phyloP scores from a whole-genome alignment of 1,284 basidiomycete species.

The Ustilago curta region DNA sequence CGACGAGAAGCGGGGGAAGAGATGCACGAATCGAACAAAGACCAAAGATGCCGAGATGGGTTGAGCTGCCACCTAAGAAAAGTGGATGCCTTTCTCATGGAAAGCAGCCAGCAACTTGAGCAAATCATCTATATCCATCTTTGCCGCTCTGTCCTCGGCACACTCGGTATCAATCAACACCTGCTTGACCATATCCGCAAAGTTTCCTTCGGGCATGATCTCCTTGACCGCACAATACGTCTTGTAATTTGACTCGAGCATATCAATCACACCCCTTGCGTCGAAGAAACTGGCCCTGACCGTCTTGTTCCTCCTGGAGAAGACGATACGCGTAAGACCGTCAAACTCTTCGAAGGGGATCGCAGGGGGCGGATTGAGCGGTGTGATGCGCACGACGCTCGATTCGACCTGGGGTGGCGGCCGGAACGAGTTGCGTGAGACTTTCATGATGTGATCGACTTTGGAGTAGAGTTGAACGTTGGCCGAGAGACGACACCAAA shows the following conservation, averaged over 20 bases:
- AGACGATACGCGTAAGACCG: slow-evolving; percentile 89
- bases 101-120: slow-evolving; percentile 82
- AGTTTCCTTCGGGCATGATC: slow-evolving; percentile 47
- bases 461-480: slow-evolving; percentile 97
- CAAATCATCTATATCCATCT: slow-evolving; percentile 86
- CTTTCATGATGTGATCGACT: slow-evolving; percentile 96
- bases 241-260: slow-evolving; percentile 92
- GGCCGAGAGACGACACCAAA: slow-evolving; percentile 94
- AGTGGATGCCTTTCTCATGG: slow-evolving; percentile 85
- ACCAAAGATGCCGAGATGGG: not conserved
- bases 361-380: slow-evolving; percentile 92
- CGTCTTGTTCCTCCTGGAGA: slow-evolving; percentile 90
- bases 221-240: slow-evolving; percentile 88
- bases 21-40: not conserved
- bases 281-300: slow-evolving; percentile 82
- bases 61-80: slow-evolving; percentile 72
- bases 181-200: slow-evolving; percentile 76
- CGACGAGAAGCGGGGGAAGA: not conserved
- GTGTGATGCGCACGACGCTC: slow-evolving; percentile 89
- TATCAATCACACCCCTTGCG: slow-evolving; percentile 92
- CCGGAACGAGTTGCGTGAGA: slow-evolving; percentile 94
- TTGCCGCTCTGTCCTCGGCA: slow-evolving; percentile 79
- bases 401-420: slow-evolving; percentile 96
- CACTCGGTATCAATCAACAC: slow-evolving; percentile 79
- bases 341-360: slow-evolving; percentile 98